phyloP scores from a whole-genome alignment of 805 yeast genomes.

The Candida namnaoensis region DNA sequence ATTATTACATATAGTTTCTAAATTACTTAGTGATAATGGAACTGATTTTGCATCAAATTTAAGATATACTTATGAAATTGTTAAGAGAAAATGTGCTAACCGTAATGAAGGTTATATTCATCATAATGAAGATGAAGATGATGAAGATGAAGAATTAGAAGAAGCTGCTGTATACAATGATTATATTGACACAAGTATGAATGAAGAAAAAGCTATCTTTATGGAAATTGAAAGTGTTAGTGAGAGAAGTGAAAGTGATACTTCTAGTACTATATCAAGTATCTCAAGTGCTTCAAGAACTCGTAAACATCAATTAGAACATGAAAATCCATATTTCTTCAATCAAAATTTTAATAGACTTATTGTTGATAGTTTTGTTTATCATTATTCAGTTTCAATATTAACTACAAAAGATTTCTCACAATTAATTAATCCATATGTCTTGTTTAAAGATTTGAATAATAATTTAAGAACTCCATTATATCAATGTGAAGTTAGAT shows the following conservation, averaged over 20 bases:
- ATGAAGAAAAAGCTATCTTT: no score
- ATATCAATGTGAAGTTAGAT: constrained; percentile 24
- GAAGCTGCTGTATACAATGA: background rate
- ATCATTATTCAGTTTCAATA: constrained; percentile 30
- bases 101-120: background rate
- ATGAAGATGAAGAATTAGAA: background rate
- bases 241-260: no score
- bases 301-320: background rate
- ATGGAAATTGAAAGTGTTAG: background rate
- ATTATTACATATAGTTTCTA: constrained; percentile 9
- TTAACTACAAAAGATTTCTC: constrained; percentile 24
- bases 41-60: no score
- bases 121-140: background rate
- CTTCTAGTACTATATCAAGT: no score
- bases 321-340: background rate
- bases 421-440: constrained; percentile 32
- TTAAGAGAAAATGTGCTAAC: background rate
- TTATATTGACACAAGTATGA: no score
- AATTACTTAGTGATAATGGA: background rate
- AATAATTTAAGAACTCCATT: constrained; percentile 25
- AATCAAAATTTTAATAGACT: constrained; percentile 20
- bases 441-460: constrained; percentile 24
- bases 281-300: no score
- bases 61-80: background rate
- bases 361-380: constrained; percentile 34